Conservation (phyloP, 176 grass and related monocot genomes). For the Themeda triandra region DNA sequence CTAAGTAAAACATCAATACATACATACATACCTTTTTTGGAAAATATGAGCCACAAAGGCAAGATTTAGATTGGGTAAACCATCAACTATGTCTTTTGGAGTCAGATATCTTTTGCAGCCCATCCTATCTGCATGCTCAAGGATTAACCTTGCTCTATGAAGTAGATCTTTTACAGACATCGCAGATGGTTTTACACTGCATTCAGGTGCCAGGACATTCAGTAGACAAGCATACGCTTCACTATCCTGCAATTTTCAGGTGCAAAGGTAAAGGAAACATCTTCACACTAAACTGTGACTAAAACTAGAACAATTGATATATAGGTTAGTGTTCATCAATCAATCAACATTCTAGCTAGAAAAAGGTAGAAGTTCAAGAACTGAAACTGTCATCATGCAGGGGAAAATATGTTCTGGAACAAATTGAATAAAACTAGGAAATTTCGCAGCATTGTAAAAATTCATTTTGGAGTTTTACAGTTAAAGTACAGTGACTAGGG, state of each 20-base stretch:
- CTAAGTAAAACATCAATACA: neutral
- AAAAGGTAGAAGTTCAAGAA: constrained; percentile 19
- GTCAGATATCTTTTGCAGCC: constrained; percentile 95
- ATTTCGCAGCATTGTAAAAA: neutral
- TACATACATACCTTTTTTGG: constrained; percentile 74
- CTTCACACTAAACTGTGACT: neutral
- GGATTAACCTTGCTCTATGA: constrained; percentile 85
- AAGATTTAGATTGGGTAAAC: constrained; percentile 95
- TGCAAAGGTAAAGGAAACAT: constrained; percentile 5
- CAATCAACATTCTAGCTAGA: constrained; percentile 8
- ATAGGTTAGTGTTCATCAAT: constrained; percentile 1
- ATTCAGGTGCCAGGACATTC: constrained; percentile 90
- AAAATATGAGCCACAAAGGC: constrained; percentile 99
- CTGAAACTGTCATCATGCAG: neutral
- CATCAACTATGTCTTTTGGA: constrained; percentile 96
- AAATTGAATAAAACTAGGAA: neutral
- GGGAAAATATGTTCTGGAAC: neutral
- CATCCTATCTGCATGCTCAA: constrained; percentile 98
- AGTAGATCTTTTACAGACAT: constrained; percentile 81
- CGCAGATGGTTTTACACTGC: constrained; percentile 59
- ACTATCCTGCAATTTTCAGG: constrained; percentile 68
- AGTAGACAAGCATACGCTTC: constrained; percentile 91
- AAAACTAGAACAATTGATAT: neutral
- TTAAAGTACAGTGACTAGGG: neutral
- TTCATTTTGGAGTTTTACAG: constrained; percentile 9